phyloP scores from a whole-genome alignment of 345 rosid genomes.

The Pugionium cornutum region DNA sequence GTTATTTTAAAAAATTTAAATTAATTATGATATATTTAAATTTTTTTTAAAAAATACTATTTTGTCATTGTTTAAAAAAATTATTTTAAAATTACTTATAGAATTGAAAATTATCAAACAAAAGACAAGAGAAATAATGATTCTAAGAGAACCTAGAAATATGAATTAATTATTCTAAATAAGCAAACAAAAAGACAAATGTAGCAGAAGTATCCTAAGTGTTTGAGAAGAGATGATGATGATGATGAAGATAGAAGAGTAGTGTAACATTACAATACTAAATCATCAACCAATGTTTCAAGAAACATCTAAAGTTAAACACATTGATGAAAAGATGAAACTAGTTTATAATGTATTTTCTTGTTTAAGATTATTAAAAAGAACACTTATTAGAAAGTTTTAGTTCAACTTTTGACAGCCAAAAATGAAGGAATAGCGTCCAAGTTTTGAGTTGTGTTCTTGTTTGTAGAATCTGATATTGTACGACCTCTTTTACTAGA shows the following conservation, averaged over 20 bases:
- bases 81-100: no score
- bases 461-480: conserved; percentile 33
- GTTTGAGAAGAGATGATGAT: conserved; percentile 1
- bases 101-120: no score
- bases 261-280: conserved; percentile 29
- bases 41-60: no score
- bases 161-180: conserved; percentile 2
- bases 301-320: conserved; percentile 25
- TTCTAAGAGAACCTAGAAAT: no score
- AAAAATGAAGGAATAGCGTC: conserved; percentile 74
- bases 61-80: no score
- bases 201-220: conserved; percentile 11
- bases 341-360: conserved; percentile 20
- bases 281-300: neutral
- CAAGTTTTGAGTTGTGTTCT: conserved; percentile 50
- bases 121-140: no score
- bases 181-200: conserved; percentile 22
- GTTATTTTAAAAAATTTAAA: no score
- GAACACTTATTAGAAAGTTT: conserved; percentile 18
- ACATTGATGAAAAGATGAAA: conserved; percentile 15
- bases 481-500: conserved; percentile 39
- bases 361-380: conserved; percentile 10
- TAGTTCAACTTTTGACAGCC: conserved; percentile 52
- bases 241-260: conserved; percentile 18
- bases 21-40: no score